Percentiles rank a stretch among this genome's conserved stretches.
These are phyloP conservation scores for Kodamaea sp. DNA, from an alignment of 1,139 yeast genomes.

Conservation along the genomic window DNA sequence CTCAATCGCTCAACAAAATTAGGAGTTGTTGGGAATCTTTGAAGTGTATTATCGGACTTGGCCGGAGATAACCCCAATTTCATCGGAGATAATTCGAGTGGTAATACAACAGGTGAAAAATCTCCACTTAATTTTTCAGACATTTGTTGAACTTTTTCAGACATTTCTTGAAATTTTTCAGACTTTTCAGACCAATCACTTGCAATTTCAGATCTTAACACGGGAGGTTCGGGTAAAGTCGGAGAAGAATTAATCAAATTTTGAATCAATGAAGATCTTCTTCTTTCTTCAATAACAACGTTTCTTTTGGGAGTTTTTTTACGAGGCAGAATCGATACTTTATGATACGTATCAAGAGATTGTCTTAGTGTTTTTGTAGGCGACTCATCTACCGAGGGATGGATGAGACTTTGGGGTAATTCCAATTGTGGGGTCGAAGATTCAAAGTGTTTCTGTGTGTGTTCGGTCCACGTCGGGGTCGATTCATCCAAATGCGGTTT, in stretches of 20 bases:
- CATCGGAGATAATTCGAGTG: slow-evolving; percentile 20
- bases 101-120: slow-evolving; percentile 24
- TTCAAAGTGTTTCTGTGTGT: slow-evolving; percentile 22
- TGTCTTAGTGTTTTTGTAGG: slow-evolving; percentile 28
- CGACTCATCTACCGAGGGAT: slow-evolving; percentile 11
- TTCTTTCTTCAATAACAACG: slow-evolving; percentile 17
- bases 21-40: slow-evolving; percentile 51
- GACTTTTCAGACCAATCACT: slow-evolving; percentile 1
- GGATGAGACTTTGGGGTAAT: slow-evolving; percentile 7
- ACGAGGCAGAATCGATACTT: slow-evolving; percentile 35
- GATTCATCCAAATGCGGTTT: slow-evolving; percentile 27
- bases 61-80: slow-evolving; percentile 11
- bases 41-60: slow-evolving; percentile 27
- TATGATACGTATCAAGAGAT: slow-evolving; percentile 34
- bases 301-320: slow-evolving; percentile 21
- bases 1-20: slow-evolving; percentile 24
- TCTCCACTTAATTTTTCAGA: slow-evolving; percentile 9
- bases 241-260: slow-evolving; percentile 49
- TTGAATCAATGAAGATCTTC: slow-evolving; percentile 42
- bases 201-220: slow-evolving; percentile 32
- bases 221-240: slow-evolving; percentile 47
- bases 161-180: too few species aligned
- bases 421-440: slow-evolving; percentile 37
- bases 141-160: too few species aligned
- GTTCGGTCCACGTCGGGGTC: slow-evolving; percentile 42